phyloP scores from a whole-genome alignment of 305 asterid genomes.

The Euphrasia arctica region DNA sequence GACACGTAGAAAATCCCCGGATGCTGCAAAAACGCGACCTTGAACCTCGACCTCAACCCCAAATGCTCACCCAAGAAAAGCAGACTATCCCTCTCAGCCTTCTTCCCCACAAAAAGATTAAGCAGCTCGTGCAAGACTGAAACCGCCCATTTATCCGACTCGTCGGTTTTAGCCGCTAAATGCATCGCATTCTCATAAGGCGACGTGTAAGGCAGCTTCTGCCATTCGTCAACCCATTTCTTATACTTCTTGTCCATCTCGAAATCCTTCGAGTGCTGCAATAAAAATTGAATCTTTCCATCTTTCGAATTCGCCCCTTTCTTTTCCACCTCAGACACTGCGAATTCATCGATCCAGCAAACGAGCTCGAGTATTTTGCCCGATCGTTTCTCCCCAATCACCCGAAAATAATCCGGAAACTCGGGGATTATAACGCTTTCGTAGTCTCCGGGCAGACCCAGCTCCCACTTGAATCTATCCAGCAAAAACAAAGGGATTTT shows the following conservation, averaged over 20 bases:
- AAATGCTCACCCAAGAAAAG: constrained; percentile 68
- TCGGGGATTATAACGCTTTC: constrained; percentile 49
- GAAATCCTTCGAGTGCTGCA: constrained; percentile 58
- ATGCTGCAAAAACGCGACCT: constrained; percentile 65
- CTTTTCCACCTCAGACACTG: constrained; percentile 63
- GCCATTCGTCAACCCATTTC: constrained; percentile 94
- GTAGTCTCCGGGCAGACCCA: constrained; percentile 70
- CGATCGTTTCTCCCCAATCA: constrained; percentile 28
- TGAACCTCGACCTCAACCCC: constrained; percentile 82
- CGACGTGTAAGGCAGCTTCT: constrained; percentile 78
- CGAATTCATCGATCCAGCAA: constrained; percentile 81
- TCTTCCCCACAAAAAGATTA: constrained; percentile 71
- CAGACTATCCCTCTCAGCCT: constrained; percentile 69
- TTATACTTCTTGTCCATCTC: constrained; percentile 86
- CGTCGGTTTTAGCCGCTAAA: constrained; percentile 52
- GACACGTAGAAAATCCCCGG: constrained; percentile 89
- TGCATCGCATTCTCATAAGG: constrained; percentile 67
- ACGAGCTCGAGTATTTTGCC: constrained; percentile 63
- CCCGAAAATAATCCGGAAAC: constrained; percentile 78
- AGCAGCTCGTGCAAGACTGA: constrained; percentile 78
- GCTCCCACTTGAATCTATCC: constrained; percentile 73
- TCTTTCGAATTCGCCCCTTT: constrained; percentile 27
- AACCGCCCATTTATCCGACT: constrained; percentile 82
- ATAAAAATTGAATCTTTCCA: constrained; percentile 38
- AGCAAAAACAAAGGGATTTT: constrained; percentile 53